phyloP scores from a whole-genome alignment of 208 protist genomes.

The Acanthamoeba lenticulata region DNA sequence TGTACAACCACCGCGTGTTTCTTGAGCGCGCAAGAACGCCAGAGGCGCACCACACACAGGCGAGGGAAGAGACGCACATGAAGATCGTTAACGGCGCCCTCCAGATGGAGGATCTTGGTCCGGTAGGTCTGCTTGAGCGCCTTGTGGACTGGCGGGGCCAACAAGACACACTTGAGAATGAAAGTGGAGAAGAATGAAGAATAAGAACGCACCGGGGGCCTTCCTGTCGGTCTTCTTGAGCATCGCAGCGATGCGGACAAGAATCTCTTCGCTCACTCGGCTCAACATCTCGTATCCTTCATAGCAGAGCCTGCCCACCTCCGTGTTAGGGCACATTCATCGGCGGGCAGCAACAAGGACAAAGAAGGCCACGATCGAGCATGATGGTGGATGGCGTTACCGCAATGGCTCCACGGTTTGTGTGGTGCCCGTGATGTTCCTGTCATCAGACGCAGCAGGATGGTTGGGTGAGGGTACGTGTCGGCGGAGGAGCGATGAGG shows the following conservation, averaged over 20 bases:
- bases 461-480: neutral
- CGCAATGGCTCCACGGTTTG: neutral
- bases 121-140: conserved; percentile 48
- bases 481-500: neutral
- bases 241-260: neutral
- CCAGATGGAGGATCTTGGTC: conserved; percentile 15
- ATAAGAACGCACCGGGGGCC: neutral
- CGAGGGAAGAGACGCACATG: neutral
- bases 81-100: neutral
- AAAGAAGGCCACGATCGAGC: neutral
- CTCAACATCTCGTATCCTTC: conserved; percentile 30
- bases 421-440: conserved; percentile 16
- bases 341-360: no score
- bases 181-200: neutral
- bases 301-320: neutral
- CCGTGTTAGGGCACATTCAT: neutral
- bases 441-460: neutral
- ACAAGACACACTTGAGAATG: neutral
- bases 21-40: no score
- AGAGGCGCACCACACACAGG: neutral
- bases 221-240: conserved; percentile 50
- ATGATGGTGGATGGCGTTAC: neutral
- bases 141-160: neutral
- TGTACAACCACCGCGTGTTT: neutral
- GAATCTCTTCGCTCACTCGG: conserved; percentile 27